A percentile compares a stretch with the other conserved stretches of the same genome.
Evolutionary conservation across 2,329 filamentous ascomycete species (phyloP).

Genomic region (Cadophora sp.): DNA sequence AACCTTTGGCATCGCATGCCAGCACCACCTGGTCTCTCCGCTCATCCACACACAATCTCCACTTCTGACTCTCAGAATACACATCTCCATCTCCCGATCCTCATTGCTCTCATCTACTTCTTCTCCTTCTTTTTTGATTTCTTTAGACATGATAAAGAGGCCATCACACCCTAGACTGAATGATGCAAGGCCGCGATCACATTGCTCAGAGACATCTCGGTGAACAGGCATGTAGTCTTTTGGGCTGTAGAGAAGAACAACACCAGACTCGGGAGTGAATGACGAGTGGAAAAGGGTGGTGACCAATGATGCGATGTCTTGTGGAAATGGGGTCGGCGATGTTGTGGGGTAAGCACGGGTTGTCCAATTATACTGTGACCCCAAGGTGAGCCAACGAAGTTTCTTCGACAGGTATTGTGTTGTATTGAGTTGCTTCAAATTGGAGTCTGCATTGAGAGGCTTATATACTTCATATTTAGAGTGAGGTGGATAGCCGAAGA

Average conservation of each 20-base stretch:
- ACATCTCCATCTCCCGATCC: slow-evolving; percentile 42
- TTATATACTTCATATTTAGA: slow-evolving; percentile 65
- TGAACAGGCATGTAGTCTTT: slow-evolving; percentile 93
- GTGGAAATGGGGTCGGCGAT: slow-evolving; percentile 73
- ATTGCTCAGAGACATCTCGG: slow-evolving; percentile 88
- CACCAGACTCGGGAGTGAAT: slow-evolving; percentile 84
- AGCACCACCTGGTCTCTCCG: slow-evolving; percentile 80
- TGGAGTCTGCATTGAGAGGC: slow-evolving; percentile 61
- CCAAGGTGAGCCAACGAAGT: slow-evolving; percentile 91
- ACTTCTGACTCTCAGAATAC: slow-evolving; percentile 75
- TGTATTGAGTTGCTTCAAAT: slow-evolving; percentile 77
- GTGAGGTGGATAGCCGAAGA: slow-evolving; percentile 60
- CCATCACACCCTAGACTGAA: slow-evolving; percentile 90
- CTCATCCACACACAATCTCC: slow-evolving; percentile 94
- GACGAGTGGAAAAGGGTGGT: slow-evolving; percentile 71
- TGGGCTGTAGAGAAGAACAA: slow-evolving; percentile 89
- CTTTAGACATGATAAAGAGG: slow-evolving; percentile 80
- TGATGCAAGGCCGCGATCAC: slow-evolving; percentile 78
- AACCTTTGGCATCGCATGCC: slow-evolving; percentile 94
- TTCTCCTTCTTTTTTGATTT: slow-evolving; percentile 36
- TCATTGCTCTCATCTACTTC: slow-evolving; percentile 36
- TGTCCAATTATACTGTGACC: slow-evolving; percentile 96
- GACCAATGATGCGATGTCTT: slow-evolving; percentile 73
- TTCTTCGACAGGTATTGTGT: slow-evolving; percentile 78
- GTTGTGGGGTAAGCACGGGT: slow-evolving; percentile 76